A percentile compares a stretch with the other conserved stretches of the same genome.
Evolutionary conservation across 2,329 filamentous ascomycete genomes (phyloP).

Genomic region (Chrysosphaeria jannelii): DNA sequence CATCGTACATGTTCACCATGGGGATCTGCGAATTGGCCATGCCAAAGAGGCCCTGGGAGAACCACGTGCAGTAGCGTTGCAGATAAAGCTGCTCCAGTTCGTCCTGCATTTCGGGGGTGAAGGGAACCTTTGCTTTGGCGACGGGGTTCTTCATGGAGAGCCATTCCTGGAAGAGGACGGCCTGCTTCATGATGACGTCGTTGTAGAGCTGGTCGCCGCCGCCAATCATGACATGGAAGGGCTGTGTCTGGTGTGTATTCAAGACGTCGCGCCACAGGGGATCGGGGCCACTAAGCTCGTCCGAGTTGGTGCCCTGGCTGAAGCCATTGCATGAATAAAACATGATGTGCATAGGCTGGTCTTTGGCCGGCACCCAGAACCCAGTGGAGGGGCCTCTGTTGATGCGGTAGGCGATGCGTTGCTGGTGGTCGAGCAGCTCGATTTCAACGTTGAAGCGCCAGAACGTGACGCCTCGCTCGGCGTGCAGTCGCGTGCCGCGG

Average conservation of each 20-base stretch:
- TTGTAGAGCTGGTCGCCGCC: constrained; percentile 96
- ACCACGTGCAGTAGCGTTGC: constrained; percentile 75
- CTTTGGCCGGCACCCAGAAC: constrained; percentile 77
- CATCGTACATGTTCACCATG: constrained; percentile 96
- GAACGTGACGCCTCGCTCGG: constrained; percentile 70
- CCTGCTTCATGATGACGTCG: constrained; percentile 50
- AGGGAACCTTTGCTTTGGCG: constrained; percentile 50
- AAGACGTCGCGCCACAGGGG: constrained; percentile 91
- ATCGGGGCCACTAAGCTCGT: constrained; percentile 71
- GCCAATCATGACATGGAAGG: constrained; percentile 95
- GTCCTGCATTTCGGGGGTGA: constrained; percentile 55
- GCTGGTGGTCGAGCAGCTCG: constrained; percentile 47
- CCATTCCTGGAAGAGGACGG: constrained; percentile 57
- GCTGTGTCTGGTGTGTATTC: constrained; percentile 66
- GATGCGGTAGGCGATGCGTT: constrained; percentile 82
- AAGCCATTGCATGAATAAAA: constrained; percentile 97
- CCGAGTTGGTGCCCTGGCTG: constrained; percentile 44
- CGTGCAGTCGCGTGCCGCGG: constrained; percentile 50
- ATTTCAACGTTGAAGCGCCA: constrained; percentile 94
- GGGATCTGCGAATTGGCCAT: constrained; percentile 83
- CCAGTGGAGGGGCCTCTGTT: constrained; percentile 67
- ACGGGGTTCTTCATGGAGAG: constrained; percentile 48
- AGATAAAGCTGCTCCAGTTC: constrained; percentile 77
- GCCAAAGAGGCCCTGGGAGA: constrained; percentile 82
- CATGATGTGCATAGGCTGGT: constrained; percentile 91